phyloP scores from a whole-genome alignment of 768 basidiomycete species.

The Podaxis rugospora region DNA sequence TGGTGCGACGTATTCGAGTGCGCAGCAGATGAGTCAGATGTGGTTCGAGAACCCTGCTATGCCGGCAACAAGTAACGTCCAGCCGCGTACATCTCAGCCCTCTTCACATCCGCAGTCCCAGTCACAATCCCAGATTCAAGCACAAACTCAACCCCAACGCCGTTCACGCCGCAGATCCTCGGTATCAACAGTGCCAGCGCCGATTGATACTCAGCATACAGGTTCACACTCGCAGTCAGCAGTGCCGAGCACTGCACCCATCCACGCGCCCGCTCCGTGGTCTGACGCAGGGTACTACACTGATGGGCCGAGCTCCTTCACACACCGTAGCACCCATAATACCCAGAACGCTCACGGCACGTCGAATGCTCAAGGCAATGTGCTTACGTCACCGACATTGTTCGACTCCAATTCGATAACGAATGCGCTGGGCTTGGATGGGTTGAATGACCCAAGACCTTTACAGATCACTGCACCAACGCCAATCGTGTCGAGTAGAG shows the following conservation, averaged over 20 bases:
- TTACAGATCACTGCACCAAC: slow-evolving; percentile 28
- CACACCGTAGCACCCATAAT: neutral
- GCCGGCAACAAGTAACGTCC: slow-evolving; percentile 12
- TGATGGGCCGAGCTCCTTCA: neutral
- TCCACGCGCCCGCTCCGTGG: neutral
- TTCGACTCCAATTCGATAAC: slow-evolving; percentile 22
- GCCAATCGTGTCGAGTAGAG: slow-evolving; percentile 23
- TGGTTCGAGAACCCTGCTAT: neutral
- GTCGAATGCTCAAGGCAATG: neutral
- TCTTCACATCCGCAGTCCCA: slow-evolving; percentile 5
- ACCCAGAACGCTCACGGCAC: neutral
- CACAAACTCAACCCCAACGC: slow-evolving; percentile 6
- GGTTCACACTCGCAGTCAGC: neutral
- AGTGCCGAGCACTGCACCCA: neutral
- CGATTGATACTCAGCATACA: neutral
- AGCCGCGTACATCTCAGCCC: slow-evolving; percentile 9
- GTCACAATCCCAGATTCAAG: neutral
- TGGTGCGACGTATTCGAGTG: neutral
- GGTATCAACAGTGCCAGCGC: neutral
- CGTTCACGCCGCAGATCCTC: slow-evolving; percentile 3
- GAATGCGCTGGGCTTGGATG: slow-evolving; percentile 24
- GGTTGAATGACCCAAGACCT: slow-evolving; percentile 12
- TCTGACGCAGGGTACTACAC: slow-evolving; percentile 11
- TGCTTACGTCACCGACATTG: slow-evolving; percentile 9
- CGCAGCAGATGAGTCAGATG: neutral